phyloP scores from a whole-genome alignment of 176 grass and related monocot genomes.

The Dendrocalamus sinicus region DNA sequence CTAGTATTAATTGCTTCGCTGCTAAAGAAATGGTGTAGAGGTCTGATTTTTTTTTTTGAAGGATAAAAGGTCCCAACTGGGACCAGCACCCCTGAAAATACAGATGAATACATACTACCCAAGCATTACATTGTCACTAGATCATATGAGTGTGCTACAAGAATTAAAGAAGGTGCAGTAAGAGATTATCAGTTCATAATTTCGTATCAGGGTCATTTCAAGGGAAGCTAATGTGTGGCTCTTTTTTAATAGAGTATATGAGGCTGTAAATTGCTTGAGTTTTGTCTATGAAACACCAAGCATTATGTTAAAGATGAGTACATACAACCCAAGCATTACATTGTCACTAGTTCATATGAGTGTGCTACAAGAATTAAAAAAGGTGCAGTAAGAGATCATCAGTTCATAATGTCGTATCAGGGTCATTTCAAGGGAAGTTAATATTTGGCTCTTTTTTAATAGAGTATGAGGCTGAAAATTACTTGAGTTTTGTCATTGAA shows the following conservation, averaged over 20 bases:
- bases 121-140: no score
- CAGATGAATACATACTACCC: no score
- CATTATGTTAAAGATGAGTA: no score
- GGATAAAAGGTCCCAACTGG: no score
- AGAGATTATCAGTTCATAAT: background rate
- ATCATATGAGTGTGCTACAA: background rate
- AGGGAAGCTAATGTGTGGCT: no score
- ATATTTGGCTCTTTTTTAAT: no score
- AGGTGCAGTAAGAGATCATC: background rate
- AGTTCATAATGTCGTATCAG: background rate
- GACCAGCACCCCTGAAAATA: no score
- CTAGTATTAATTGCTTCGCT: background rate
- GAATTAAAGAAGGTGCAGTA: background rate
- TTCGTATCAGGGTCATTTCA: no score
- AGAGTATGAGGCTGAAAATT: background rate
- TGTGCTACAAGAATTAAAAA: background rate
- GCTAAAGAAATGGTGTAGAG: constrained; percentile 38
- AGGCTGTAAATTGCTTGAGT: background rate
- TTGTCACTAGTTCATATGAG: background rate
- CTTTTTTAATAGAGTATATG: background rate
- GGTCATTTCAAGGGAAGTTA: no score
- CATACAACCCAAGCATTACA: no score
- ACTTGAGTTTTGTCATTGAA: background rate
- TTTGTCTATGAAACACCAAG: background rate
- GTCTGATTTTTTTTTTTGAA: background rate